Base-by-base conservation (phyloP, 345 rosid species). In the Erodium maritimum region DNA sequence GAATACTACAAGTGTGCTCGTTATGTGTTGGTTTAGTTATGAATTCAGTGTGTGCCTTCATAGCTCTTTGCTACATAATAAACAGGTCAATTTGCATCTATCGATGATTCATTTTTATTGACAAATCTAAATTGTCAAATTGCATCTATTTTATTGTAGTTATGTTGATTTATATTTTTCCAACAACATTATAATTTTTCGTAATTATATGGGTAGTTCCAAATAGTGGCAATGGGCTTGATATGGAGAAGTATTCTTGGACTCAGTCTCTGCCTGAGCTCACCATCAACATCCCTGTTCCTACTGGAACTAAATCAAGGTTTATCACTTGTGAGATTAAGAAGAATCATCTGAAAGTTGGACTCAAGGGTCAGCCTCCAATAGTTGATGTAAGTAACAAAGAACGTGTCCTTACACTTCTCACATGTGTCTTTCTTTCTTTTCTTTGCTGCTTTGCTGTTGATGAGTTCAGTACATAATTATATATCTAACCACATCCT, bases 171-270 rank as follows among this genome's bases (percentile, higher is more conserved):
- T 21, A 54, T 50, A 12, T 21, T 19, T n/a, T n/a, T 52, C 16
- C 1, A 56, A 7, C 19, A 21, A 3, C 59, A 4, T 59, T 45
- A n/a, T 37, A 55, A 24, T 63, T 50, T n/a, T 11, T 55, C 53
- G 9, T 19, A 56, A 52, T 46, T 3, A 56, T 37, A 21, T 16
- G 22, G 29, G 33, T 87, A 91, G 96, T 65, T 65, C 96, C 95
- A 57, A 91, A 91, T 73, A 81, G 73, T 48, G 98, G 95, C 22
- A 88, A 86, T 60, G 95, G 96, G 24, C 87, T 88, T 71, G 96
- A 91, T 67, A 71, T 91, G 56, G 96, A 91, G 58, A 80, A 77
- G 0, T 85, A 91, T 70, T 86, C 91, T 17, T 91, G 98, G 98
- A 83, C 83, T 21, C 98, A 91, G 67, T 78, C 80, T 52, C 80